A percentile compares a stretch with the other conserved stretches of the same genome.
phyloP scores from a whole-genome alignment of 2,329 filamentous ascomycete species.

The Aureobasidium uvarum region DNA sequence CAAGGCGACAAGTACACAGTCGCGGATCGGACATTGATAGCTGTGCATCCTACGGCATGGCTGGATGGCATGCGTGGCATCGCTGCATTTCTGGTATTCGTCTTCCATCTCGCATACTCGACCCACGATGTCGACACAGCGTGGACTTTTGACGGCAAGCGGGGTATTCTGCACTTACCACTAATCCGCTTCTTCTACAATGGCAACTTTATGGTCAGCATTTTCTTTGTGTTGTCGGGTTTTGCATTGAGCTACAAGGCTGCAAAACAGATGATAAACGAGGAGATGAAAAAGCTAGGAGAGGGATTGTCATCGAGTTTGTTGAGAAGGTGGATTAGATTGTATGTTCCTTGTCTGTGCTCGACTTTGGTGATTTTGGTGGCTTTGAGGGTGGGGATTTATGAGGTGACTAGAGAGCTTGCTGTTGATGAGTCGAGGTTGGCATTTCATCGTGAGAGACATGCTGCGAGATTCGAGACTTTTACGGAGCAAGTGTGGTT shows the following conservation, averaged over 20 bases:
- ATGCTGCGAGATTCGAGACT: too few species aligned
- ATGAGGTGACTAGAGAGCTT: too few species aligned
- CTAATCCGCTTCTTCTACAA: slow-evolving; percentile 56
- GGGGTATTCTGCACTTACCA: slow-evolving; percentile 48
- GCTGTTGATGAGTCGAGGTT: too few species aligned
- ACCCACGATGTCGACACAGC: slow-evolving; percentile 24
- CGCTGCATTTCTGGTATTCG: slow-evolving; percentile 31
- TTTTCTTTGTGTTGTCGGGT: slow-evolving; percentile 63
- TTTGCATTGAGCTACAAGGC: slow-evolving; percentile 56
- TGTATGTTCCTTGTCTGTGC: too few species aligned
- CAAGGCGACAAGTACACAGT: background rate
- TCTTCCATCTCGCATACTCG: slow-evolving; percentile 29
- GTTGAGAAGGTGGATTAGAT: too few species aligned
- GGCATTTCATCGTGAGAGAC: too few species aligned
- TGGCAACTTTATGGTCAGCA: slow-evolving; percentile 56
- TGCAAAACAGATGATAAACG: background rate
- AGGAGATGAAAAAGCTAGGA: too few species aligned
- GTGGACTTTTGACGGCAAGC: slow-evolving; percentile 12
- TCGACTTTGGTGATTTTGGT: too few species aligned
- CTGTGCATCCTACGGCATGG: slow-evolving; percentile 28
- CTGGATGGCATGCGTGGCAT: slow-evolving; percentile 31
- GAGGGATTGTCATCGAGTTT: too few species aligned
- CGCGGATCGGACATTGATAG: too few species aligned
- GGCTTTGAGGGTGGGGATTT: too few species aligned
- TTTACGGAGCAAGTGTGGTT: too few species aligned